phyloP scores from a whole-genome alignment of 169 alveolate species.

The Fabrea salina region DNA sequence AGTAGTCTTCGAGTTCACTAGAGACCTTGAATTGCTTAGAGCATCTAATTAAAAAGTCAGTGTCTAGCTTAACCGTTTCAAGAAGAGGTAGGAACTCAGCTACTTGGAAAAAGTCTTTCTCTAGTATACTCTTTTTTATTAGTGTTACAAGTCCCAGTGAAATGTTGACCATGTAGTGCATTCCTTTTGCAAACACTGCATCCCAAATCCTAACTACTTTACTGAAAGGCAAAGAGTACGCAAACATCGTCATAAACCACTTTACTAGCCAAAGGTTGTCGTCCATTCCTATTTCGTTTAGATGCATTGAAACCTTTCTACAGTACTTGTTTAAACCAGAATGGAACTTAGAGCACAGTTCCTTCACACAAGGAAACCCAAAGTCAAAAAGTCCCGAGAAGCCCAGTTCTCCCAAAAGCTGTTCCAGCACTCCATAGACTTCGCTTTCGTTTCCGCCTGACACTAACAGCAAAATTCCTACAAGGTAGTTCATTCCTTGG shows the following conservation, averaged over 20 bases:
- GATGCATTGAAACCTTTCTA: not conserved
- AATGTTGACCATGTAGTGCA: not conserved
- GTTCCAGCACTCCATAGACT: too few relatives aligned
- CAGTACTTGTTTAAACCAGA: not conserved
- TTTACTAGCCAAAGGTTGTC: constrained; percentile 13
- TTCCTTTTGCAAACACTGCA: constrained; percentile 12
- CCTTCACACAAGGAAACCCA: constrained; percentile 16
- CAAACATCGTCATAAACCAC: constrained; percentile 27
- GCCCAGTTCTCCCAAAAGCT: too few relatives aligned
- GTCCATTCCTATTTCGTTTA: not conserved
- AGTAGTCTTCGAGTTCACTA: too few relatives aligned
- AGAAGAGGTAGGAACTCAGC: not conserved
- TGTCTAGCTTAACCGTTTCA: not conserved
- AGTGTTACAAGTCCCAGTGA: not conserved
- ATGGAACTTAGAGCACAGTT: not conserved
- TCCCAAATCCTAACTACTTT: constrained; percentile 19
- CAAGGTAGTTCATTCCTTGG: constrained; percentile 39
- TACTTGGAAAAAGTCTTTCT: not conserved
- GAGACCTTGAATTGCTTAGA: too few relatives aligned
- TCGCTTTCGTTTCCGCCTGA: too few relatives aligned
- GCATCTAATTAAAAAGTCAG: too few relatives aligned
- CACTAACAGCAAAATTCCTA: constrained; percentile 8
- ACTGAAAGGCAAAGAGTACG: not conserved
- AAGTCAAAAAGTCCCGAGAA: not conserved
- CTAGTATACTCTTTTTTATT: not conserved